Conservation (phyloP, 768 basidiomycete species). For the Amanita pseudoporphyria region DNA sequence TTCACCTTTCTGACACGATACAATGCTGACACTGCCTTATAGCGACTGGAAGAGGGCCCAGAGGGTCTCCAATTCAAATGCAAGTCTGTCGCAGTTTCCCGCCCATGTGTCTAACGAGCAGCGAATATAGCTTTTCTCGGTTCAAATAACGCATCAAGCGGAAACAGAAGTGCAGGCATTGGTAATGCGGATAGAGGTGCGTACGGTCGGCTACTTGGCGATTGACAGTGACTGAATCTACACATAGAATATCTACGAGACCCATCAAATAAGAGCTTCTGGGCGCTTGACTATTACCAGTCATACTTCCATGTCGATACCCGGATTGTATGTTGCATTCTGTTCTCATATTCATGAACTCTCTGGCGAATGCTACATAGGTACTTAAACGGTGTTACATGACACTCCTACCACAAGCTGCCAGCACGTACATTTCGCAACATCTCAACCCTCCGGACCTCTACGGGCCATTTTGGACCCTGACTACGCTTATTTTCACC, state of each 20-base stretch:
- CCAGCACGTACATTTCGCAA: slow-evolving; percentile 46
- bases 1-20: neutral
- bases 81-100: slow-evolving; percentile 17
- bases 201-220: neutral
- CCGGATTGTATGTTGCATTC: slow-evolving; percentile 36
- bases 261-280: slow-evolving; percentile 47
- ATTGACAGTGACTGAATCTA: neutral
- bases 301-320: slow-evolving; percentile 87
- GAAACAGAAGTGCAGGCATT: slow-evolving; percentile 26
- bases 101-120: slow-evolving; percentile 1
- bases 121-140: slow-evolving; percentile 47
- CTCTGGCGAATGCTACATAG: slow-evolving; percentile 21
- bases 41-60: slow-evolving; percentile 58
- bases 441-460: slow-evolving; percentile 66
- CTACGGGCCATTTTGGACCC: slow-evolving; percentile 95
- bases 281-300: slow-evolving; percentile 82
- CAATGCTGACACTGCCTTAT: slow-evolving; percentile 3
- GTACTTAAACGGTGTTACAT: slow-evolving; percentile 69
- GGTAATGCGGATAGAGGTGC: slow-evolving; percentile 44
- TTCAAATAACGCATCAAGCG: slow-evolving; percentile 23
- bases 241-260: slow-evolving; percentile 57
- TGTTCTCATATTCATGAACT: neutral
- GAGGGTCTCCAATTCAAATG: slow-evolving; percentile 70
- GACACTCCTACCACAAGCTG: slow-evolving; percentile 66
- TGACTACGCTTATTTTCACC: slow-evolving; percentile 88